These are phyloP conservation scores for Ambrosiella xylebori DNA, from an alignment of 2,329 filamentous ascomycete species.

Conservation along the genomic window DNA sequence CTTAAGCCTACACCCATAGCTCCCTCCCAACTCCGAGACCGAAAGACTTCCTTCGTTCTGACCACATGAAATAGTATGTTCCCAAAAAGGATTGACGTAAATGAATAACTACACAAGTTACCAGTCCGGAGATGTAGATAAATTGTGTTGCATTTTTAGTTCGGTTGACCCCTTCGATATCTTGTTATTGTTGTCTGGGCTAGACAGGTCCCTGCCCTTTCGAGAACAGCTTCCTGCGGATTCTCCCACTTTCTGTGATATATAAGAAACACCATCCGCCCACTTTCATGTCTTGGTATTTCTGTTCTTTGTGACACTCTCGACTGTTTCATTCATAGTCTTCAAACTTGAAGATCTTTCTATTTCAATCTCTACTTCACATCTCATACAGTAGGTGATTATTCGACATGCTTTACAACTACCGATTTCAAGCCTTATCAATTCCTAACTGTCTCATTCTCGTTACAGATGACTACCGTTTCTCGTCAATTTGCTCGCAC, in stretches of 20 bases:
- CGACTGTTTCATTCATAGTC: slow-evolving; percentile 2
- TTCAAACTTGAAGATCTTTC: not conserved
- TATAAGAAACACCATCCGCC: not conserved
- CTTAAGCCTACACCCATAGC: too few relatives aligned
- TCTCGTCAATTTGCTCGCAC: slow-evolving; percentile 39
- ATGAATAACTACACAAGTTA: not conserved
- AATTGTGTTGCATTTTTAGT: not conserved
- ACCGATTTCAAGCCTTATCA: not conserved
- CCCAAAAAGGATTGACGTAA: not conserved
- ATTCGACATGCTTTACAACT: not conserved
- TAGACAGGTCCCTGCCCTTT: not conserved
- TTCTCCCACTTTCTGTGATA: slow-evolving; percentile 1
- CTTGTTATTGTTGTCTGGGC: not conserved
- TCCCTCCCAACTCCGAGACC: not conserved
- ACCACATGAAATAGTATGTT: not conserved
- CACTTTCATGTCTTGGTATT: not conserved
- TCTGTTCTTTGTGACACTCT: slow-evolving; percentile 1
- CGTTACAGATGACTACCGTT: slow-evolving; percentile 22
- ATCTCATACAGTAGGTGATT: not conserved
- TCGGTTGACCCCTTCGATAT: not conserved
- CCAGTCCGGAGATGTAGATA: not conserved
- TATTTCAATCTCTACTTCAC: not conserved
- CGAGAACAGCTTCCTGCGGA: not conserved
- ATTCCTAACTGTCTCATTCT: slow-evolving; percentile 1
- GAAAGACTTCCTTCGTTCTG: not conserved